phyloP scores from a whole-genome alignment of 108 stramenopile species.

The Chaetoceros tenuissimus region DNA sequence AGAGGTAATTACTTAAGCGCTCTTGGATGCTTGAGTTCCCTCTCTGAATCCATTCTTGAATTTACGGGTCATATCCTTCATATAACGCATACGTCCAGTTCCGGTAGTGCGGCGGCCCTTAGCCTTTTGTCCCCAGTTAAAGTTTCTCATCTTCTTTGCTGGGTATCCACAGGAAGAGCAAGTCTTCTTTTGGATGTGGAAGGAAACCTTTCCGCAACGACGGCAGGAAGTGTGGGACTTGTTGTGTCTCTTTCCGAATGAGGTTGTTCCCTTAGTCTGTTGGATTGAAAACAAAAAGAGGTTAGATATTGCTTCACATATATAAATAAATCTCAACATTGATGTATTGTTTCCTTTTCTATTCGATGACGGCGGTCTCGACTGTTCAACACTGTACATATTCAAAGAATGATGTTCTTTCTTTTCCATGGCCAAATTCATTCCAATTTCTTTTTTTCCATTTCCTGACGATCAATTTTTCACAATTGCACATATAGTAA shows the following conservation, averaged over 20 bases:
- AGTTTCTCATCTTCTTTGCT: constrained; percentile 92
- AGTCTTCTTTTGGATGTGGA: constrained; percentile 99
- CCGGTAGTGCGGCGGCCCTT: constrained; percentile 95
- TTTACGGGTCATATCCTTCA: constrained; percentile 95
- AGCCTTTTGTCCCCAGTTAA: constrained; percentile 97
- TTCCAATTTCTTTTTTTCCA: too few species aligned
- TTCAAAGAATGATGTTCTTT: too few species aligned
- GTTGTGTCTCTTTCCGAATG: constrained; percentile 99
- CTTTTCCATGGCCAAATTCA: too few species aligned
- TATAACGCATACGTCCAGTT: constrained; percentile 98
- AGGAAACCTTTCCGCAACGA: constrained; percentile 97
- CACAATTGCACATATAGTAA: too few species aligned
- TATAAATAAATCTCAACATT: too few species aligned
- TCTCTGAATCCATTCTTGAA: constrained; percentile 99
- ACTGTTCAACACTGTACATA: too few species aligned
- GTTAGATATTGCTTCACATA: too few species aligned
- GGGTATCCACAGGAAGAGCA: constrained; percentile 99
- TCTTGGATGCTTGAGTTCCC: constrained; percentile 93
- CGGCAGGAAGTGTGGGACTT: constrained; percentile 99
- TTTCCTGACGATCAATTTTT: too few species aligned
- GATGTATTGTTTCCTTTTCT: too few species aligned
- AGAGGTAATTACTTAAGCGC: too few species aligned
- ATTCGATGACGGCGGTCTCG: too few species aligned
- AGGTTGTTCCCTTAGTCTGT: constrained; percentile 99
- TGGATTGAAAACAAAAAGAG: constrained; percentile 1